These are phyloP conservation scores for Populus trichocarpa DNA, from an alignment of 441 rosid genomes.

Conservation along the genomic window DNA sequence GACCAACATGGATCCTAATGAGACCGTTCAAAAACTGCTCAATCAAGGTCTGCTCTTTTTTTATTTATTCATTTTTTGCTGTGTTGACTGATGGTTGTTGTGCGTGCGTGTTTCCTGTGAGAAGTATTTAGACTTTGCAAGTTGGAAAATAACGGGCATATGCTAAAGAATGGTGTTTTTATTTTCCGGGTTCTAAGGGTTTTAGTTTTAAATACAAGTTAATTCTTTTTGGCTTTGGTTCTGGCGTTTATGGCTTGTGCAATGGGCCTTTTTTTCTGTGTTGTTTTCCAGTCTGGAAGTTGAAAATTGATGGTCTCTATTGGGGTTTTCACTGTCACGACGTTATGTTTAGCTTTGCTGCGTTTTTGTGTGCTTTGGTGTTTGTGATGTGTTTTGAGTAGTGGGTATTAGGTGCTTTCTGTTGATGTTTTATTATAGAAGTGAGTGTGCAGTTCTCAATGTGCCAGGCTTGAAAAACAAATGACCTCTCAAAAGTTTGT, in stretches of 20 bases:
- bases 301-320: neutral
- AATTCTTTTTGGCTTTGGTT: neutral
- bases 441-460: neutral
- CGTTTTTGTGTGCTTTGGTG: neutral
- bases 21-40: conserved; percentile 71
- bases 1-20: conserved; percentile 79
- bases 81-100: neutral
- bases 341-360: neutral
- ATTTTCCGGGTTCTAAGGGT: neutral
- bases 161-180: neutral
- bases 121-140: neutral
- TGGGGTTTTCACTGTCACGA: neutral
- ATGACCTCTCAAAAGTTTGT: neutral
- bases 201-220: neutral
- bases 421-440: neutral
- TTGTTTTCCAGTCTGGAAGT: neutral
- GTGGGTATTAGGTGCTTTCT: conserved; percentile 12
- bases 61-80: neutral
- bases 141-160: neutral
- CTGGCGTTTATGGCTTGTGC: neutral
- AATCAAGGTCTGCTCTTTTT: conserved; percentile 44
- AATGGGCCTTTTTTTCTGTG: neutral
- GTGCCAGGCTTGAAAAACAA: neutral
- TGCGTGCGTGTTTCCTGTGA: neutral
- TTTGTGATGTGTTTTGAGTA: neutral